Evolutionary conservation across 768 basidiomycete genomes (phyloP).

Genomic region (Russula sp.): DNA sequence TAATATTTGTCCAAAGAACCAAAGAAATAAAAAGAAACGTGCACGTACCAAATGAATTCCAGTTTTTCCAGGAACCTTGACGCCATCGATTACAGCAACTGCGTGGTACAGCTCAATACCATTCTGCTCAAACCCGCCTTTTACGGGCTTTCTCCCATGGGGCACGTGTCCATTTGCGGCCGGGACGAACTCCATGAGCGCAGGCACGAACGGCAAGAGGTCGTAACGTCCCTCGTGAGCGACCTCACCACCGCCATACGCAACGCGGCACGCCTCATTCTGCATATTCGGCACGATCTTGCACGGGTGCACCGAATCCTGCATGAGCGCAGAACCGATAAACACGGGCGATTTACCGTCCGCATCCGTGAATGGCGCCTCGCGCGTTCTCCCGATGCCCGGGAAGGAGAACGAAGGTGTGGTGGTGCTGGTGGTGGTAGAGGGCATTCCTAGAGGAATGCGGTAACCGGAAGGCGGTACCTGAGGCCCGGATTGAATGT

Average conservation of each 20-base stretch:
- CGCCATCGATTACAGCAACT: constrained; percentile 47
- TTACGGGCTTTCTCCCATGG: constrained; percentile 53
- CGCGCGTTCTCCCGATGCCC: constrained; percentile 41
- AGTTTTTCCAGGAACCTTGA: constrained; percentile 71
- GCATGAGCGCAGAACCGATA: constrained; percentile 70
- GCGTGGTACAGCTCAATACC: constrained; percentile 70
- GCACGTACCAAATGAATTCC: constrained; percentile 60
- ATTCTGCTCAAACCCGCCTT: constrained; percentile 73
- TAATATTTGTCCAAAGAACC: not conserved
- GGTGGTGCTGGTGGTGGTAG: no score
- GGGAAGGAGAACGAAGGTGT: constrained; percentile 46
- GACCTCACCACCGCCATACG: constrained; percentile 61
- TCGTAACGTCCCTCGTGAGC: constrained; percentile 68
- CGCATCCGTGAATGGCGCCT: constrained; percentile 53
- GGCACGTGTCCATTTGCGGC: constrained; percentile 62
- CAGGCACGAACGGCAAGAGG: constrained; percentile 63
- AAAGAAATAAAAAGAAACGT: no score
- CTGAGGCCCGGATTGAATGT: no score
- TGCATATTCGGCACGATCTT: constrained; percentile 59
- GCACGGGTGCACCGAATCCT: constrained; percentile 71
- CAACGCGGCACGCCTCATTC: constrained; percentile 47
- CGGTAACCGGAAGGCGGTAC: constrained; percentile 67
- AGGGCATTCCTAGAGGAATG: constrained; percentile 46
- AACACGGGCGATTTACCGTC: constrained; percentile 60
- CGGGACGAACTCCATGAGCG: constrained; percentile 72